Base-by-base conservation (phyloP, 345 rosid species). In the Gossypium sturtianum region DNA sequence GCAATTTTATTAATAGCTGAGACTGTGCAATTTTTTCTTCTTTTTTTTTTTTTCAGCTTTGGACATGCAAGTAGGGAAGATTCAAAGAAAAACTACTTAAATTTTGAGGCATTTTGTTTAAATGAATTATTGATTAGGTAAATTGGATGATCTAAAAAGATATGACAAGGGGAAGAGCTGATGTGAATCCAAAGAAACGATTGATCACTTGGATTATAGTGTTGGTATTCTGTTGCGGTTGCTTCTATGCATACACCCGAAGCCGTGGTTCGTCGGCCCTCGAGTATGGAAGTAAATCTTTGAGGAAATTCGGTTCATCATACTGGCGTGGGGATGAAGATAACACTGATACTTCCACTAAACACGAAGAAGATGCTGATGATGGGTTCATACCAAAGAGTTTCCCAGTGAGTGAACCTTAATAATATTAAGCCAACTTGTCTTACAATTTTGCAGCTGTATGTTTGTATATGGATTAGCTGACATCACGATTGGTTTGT, bases 131-230 rank as follows among this genome's bases (percentile, higher is more conserved):
- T 53, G 59, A 52, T 7, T 45, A 45, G 53, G 9, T 66, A 12
- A 19, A 23, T 45, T 54, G 59, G 59, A 54, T n/a, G 71, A 4
- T 48, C 38, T 8, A 7, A 67, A 22, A 8, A 51, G 44, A 27
- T 51, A 69, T 69, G 70, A 90, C 87, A 90, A 93, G 97, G 85
- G 97, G 97, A 84, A 93, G 97, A 86, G 79, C 92, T 70, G 97
- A 93, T 61, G 94, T 88, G 76, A 86, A 85, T 75, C 97, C 88
- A 68, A 93, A 91, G 91, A 93, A 87, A 88, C 88, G 91, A 67
- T 70, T 96, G 12, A 79, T 93, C 72, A 89, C 90, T 75, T 83
- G 82, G 0, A 71, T 89, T 38, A 83, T 89, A 76, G 74, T 84
- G 11, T 79, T 87, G 56, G 85, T 85, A 17, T 34, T 91, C 67